Percentiles rank a stretch among this genome's conserved stretches.
Conservation (phyloP, 352 stramenopile genomes). For the Phytophthora cryptogea region DNA sequence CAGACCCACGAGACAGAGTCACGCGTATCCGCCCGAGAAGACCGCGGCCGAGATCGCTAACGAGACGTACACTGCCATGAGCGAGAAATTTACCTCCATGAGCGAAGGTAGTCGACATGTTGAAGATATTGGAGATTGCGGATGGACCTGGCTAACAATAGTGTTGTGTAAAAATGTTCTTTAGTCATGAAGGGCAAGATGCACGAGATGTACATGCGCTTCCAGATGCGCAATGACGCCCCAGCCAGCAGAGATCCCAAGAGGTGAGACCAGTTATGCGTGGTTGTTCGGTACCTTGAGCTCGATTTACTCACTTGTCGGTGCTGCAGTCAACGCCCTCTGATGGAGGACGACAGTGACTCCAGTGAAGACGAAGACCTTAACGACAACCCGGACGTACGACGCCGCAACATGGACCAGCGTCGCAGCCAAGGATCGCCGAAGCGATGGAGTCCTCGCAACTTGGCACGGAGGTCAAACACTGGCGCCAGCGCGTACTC, state of each 20-base stretch:
- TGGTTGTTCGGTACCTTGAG: neutral
- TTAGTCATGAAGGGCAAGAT: conserved; percentile 82
- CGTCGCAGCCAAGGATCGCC: conserved; percentile 31
- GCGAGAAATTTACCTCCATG: conserved; percentile 73
- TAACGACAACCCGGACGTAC: conserved; percentile 39
- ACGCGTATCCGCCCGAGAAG: conserved; percentile 54
- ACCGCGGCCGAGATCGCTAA: conserved; percentile 70
- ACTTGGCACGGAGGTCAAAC: conserved; percentile 31
- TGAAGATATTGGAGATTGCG: neutral
- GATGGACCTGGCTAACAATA: conserved; percentile 2
- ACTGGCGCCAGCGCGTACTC: conserved; percentile 28
- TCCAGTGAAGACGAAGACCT: conserved; percentile 75
- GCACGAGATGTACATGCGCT: conserved; percentile 83
- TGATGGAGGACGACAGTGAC: conserved; percentile 75
- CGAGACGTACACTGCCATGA: conserved; percentile 73
- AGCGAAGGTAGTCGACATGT: conserved; percentile 56
- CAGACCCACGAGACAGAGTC: conserved; percentile 20
- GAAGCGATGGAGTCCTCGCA: conserved; percentile 22
- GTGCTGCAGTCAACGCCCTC: conserved; percentile 57
- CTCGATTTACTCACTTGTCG: conserved; percentile 1
- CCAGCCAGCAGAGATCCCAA: conserved; percentile 57
- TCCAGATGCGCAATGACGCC: conserved; percentile 71
- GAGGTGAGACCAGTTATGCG: conserved; percentile 37
- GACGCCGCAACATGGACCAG: conserved; percentile 46
- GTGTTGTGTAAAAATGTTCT: conserved; percentile 7